A percentile compares a stretch with the other conserved stretches of the same genome.
Conservation (phyloP, 2,329 filamentous ascomycete genomes). For the Acrodontium crateriforme region DNA sequence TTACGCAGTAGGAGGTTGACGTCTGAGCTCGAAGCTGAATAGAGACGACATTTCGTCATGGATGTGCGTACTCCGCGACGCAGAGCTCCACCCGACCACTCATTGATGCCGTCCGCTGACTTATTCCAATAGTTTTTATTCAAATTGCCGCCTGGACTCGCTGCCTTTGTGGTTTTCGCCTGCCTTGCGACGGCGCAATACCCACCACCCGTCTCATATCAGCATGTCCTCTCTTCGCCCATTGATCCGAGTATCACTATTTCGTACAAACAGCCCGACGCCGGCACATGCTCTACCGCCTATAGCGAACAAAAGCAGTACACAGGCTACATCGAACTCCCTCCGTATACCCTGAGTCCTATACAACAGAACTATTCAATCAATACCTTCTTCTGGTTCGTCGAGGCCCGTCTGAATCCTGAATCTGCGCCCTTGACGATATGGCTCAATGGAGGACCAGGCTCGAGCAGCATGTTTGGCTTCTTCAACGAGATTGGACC, state of each 20-base stretch:
- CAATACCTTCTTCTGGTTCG: slow-evolving; percentile 54
- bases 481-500: slow-evolving; percentile 37
- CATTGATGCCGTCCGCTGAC: no score
- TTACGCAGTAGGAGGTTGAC: no score
- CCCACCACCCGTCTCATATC: slow-evolving; percentile 25
- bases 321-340: slow-evolving; percentile 52
- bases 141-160: no score
- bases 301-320: slow-evolving; percentile 55
- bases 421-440: slow-evolving; percentile 42
- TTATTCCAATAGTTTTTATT: no score
- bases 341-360: slow-evolving; percentile 31
- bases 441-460: slow-evolving; percentile 49
- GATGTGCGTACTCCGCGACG: no score
- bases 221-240: slow-evolving; percentile 46
- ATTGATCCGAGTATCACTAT: slow-evolving; percentile 51
- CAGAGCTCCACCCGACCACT: no score
- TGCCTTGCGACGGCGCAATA: no score
- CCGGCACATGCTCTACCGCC: slow-evolving; percentile 50
- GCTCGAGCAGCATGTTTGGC: slow-evolving; percentile 44
- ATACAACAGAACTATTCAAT: slow-evolving; percentile 42
- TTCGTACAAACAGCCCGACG: slow-evolving; percentile 49
- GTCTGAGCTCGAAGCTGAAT: no score
- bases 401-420: slow-evolving; percentile 42
- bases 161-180: no score
- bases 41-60: no score